phyloP scores from a whole-genome alignment of 805 yeast species.

The Sporopachydermia lactativora region DNA sequence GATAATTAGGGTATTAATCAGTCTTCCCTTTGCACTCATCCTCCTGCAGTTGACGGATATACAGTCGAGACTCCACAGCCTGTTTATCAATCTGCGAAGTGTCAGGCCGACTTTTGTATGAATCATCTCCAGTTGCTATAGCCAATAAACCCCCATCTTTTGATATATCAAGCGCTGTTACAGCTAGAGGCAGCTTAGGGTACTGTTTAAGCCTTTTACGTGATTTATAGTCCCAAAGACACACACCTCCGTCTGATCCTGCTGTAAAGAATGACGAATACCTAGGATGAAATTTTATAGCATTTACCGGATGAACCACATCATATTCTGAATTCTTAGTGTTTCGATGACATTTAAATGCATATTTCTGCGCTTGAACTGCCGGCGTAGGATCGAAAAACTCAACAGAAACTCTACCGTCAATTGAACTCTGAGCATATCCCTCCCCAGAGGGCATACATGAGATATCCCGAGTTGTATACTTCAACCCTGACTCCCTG shows the following conservation, averaged over 20 bases:
- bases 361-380: slow-evolving; percentile 36
- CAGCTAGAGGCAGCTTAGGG: slow-evolving; percentile 23
- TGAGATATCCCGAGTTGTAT: slow-evolving; percentile 44
- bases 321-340: slow-evolving; percentile 28
- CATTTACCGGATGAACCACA: slow-evolving; percentile 38
- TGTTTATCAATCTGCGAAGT: not conserved
- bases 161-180: slow-evolving; percentile 25
- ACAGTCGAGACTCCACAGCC: slow-evolving; percentile 5
- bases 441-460: slow-evolving; percentile 39
- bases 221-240: slow-evolving; percentile 35
- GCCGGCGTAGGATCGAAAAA: slow-evolving; percentile 37
- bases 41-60: slow-evolving; percentile 6
- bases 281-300: slow-evolving; percentile 27
- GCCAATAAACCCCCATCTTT: slow-evolving; percentile 22
- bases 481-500: slow-evolving; percentile 51
- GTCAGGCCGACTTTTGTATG: slow-evolving; percentile 23
- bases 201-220: slow-evolving; percentile 30
- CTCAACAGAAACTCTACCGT: slow-evolving; percentile 71
- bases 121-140: slow-evolving; percentile 36
- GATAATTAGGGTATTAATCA: too few relatives aligned
- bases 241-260: slow-evolving; percentile 36
- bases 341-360: slow-evolving; percentile 69
- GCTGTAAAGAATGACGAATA: slow-evolving; percentile 31
- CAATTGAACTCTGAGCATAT: slow-evolving; percentile 63
- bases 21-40: not conserved